phyloP scores from a whole-genome alignment of 345 rosid genomes.

The Eucalyptus paniculata region DNA sequence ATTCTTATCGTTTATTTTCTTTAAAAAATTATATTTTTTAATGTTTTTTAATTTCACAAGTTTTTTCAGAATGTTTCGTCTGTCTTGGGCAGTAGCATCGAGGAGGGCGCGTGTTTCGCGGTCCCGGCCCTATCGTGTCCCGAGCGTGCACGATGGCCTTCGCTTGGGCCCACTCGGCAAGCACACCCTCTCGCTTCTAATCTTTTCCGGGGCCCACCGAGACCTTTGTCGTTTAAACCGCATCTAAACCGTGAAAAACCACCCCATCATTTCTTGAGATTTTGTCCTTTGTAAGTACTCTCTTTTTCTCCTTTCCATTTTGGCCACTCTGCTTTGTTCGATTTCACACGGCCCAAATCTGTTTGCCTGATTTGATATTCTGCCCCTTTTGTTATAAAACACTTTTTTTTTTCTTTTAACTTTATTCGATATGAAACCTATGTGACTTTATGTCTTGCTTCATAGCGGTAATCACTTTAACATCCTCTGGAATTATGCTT shows the following conservation, averaged over 20 bases:
- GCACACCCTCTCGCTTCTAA: background rate
- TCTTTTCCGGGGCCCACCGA: background rate
- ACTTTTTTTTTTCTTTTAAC: background rate
- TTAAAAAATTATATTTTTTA: rapidly evolving
- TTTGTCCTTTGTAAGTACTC: background rate
- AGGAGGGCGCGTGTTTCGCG: background rate
- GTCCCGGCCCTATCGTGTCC: background rate
- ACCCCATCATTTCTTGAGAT: background rate
- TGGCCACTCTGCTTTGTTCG: background rate
- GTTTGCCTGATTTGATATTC: background rate
- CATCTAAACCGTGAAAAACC: background rate
- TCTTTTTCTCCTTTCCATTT: background rate
- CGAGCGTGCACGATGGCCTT: background rate
- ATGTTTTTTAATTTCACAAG: background rate
- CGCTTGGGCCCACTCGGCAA: background rate
- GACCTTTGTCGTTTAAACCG: background rate
- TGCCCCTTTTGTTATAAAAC: background rate
- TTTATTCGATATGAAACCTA: background rate
- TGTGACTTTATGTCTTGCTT: background rate
- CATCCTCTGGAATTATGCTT: background rate
- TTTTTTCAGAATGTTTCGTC: background rate
- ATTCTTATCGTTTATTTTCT: rapidly evolving
- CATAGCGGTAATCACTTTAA: background rate
- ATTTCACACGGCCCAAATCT: background rate
- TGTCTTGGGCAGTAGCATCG: background rate